These are phyloP conservation scores for Ophiostoma sp. DNA, from an alignment of 2,329 filamentous ascomycete species.

Conservation along the genomic window DNA sequence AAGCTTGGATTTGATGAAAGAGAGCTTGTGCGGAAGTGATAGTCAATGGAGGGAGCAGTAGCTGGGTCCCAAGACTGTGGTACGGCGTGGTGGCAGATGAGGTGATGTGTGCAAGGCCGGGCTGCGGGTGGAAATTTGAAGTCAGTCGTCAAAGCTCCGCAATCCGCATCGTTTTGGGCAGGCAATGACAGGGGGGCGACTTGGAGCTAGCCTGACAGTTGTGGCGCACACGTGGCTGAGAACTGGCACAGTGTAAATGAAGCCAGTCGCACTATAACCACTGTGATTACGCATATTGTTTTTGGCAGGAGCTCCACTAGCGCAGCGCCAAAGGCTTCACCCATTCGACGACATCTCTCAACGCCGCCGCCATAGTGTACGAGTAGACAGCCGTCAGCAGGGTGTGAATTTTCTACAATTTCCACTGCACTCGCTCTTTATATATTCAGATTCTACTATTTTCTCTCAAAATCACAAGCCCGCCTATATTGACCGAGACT, in stretches of 20 bases:
- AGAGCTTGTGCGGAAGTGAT: constrained; percentile 5
- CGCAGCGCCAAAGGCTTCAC: constrained; percentile 4
- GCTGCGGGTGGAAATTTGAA: constrained; percentile 20
- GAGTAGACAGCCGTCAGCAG: not conserved
- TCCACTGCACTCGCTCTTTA: not conserved
- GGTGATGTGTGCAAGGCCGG: constrained; percentile 10
- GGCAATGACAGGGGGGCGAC: not conserved
- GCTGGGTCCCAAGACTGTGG: constrained; percentile 6
- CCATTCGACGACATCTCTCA: constrained; percentile 4
- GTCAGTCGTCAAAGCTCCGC: constrained; percentile 19
- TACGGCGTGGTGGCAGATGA: constrained; percentile 3
- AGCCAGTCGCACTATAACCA: too few relatives aligned
- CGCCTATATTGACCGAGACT: not conserved
- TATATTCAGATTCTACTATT: not conserved
- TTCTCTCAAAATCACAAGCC: not conserved
- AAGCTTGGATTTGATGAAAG: not conserved
- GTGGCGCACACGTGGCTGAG: not conserved
- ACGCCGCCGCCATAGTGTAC: not conserved
- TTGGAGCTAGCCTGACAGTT: not conserved
- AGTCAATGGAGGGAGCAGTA: not conserved
- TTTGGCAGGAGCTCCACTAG: constrained; percentile 4
- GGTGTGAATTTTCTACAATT: not conserved
- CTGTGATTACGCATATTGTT: not conserved
- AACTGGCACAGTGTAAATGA: not conserved
- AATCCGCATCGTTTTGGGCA: constrained; percentile 11